These are phyloP conservation scores for Debaryomycetaceae sp. DNA, from an alignment of 1,139 yeast species.

Conservation along the genomic window DNA sequence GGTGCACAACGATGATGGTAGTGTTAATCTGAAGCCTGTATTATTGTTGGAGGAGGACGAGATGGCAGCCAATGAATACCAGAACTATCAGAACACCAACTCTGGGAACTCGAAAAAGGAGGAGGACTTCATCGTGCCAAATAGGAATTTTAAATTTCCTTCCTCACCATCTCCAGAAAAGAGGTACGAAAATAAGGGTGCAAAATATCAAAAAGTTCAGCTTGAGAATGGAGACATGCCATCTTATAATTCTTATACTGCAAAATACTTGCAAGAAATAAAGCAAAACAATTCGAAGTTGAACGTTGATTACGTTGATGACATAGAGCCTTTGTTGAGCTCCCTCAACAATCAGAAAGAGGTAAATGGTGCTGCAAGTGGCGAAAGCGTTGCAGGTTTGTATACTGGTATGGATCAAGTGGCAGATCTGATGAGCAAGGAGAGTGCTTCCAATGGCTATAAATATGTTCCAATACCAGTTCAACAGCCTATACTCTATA, in stretches of 20 bases:
- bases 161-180: slow-evolving; percentile 30
- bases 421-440: background rate
- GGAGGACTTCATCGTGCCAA: slow-evolving; percentile 29
- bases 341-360: slow-evolving; percentile 2
- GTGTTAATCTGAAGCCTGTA: slow-evolving; percentile 14
- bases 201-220: background rate
- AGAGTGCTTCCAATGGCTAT: slow-evolving; percentile 7
- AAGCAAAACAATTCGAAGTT: slow-evolving; percentile 11
- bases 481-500: slow-evolving; percentile 28
- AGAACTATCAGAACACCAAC: slow-evolving; percentile 4
- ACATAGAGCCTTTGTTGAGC: slow-evolving; percentile 32
- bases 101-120: slow-evolving; percentile 3
- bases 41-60: slow-evolving; percentile 30
- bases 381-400: background rate
- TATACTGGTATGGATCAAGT: background rate
- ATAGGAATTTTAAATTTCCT: slow-evolving; percentile 48
- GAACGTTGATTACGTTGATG: slow-evolving; percentile 32
- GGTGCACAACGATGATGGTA: background rate
- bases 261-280: slow-evolving; percentile 43
- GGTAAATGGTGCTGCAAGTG: background rate
- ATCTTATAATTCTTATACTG: slow-evolving; percentile 34
- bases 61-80: slow-evolving; percentile 11
- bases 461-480: slow-evolving; percentile 43
- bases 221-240: slow-evolving; percentile 3
- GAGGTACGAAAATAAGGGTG: slow-evolving; percentile 4